Conservation (phyloP, 345 rosid species). For the Mallotus nudiflorus region DNA sequence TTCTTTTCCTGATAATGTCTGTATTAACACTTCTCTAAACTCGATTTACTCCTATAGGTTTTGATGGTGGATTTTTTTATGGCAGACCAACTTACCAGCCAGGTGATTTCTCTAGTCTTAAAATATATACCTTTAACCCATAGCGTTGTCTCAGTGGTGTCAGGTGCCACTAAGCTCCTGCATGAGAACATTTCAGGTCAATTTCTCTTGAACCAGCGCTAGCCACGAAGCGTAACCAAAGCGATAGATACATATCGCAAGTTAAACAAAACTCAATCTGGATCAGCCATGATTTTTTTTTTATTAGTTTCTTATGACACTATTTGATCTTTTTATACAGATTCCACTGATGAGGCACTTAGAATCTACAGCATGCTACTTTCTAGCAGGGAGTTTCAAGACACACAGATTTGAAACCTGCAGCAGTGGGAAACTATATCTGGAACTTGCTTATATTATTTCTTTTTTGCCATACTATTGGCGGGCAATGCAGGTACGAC, state of each 20-base stretch:
- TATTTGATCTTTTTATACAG: conserved; percentile 32
- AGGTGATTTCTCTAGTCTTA: conserved; percentile 45
- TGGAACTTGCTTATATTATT: conserved; percentile 75
- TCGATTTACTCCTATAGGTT: conserved; percentile 46
- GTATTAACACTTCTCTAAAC: neutral
- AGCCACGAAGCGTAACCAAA: too few species aligned
- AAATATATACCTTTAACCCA: too few species aligned
- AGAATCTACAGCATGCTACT: conserved; percentile 84
- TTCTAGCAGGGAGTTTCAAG: conserved; percentile 66
- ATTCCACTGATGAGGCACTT: conserved; percentile 81
- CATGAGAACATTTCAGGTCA: too few species aligned
- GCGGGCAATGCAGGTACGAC: conserved; percentile 97
- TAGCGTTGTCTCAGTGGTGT: too few species aligned
- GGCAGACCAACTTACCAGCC: conserved; percentile 98
- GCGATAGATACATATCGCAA: too few species aligned
- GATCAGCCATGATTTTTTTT: too few species aligned
- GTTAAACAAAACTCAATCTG: too few species aligned
- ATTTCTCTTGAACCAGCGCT: too few species aligned
- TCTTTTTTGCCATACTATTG: conserved; percentile 89
- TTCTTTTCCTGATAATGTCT: too few species aligned
- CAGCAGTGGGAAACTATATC: conserved; percentile 57
- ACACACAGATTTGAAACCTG: conserved; percentile 70
- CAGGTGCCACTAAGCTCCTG: too few species aligned
- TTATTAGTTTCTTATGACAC: neutral
- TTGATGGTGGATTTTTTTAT: conserved; percentile 92